Evolutionary conservation across 106 monocot species (phyloP).

Genomic region (Acorus calamus): DNA sequence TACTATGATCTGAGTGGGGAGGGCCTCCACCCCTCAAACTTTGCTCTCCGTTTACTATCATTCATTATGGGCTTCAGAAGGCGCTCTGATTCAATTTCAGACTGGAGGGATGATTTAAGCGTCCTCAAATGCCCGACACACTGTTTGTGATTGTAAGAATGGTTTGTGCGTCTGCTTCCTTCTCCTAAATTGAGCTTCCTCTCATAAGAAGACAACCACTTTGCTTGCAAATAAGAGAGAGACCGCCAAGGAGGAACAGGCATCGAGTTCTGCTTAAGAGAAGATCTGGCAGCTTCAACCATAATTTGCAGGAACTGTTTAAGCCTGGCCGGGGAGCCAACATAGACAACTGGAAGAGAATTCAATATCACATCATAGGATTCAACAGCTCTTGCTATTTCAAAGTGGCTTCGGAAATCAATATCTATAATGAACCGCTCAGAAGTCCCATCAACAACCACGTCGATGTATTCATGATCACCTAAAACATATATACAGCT

Average conservation of each 20-base stretch:
- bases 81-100: slow-evolving; percentile 54
- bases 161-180: neutral
- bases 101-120: slow-evolving; percentile 52
- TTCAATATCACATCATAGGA: slow-evolving; percentile 52
- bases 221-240: slow-evolving; percentile 74
- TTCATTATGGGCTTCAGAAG: slow-evolving; percentile 41
- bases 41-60: slow-evolving; percentile 33
- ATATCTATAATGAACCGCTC: slow-evolving; percentile 70
- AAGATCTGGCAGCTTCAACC: slow-evolving; percentile 86
- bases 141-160: slow-evolving; percentile 21
- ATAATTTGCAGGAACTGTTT: slow-evolving; percentile 68
- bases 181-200: slow-evolving; percentile 19
- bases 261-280: slow-evolving; percentile 86
- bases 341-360: slow-evolving; percentile 67
- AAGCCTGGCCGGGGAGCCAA: slow-evolving; percentile 46
- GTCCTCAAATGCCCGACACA: slow-evolving; percentile 59
- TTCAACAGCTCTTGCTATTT: slow-evolving; percentile 85
- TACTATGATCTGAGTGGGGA: slow-evolving; percentile 18
- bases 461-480: slow-evolving; percentile 93
- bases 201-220: slow-evolving; percentile 66
- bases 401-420: slow-evolving; percentile 92
- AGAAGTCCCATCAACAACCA: slow-evolving; percentile 21
- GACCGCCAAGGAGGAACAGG: slow-evolving; percentile 96
- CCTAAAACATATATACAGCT: slow-evolving; percentile 27
- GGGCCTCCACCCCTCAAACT: slow-evolving; percentile 28